phyloP scores from a whole-genome alignment of 805 yeast species.

The Nakazawaea peltata region DNA sequence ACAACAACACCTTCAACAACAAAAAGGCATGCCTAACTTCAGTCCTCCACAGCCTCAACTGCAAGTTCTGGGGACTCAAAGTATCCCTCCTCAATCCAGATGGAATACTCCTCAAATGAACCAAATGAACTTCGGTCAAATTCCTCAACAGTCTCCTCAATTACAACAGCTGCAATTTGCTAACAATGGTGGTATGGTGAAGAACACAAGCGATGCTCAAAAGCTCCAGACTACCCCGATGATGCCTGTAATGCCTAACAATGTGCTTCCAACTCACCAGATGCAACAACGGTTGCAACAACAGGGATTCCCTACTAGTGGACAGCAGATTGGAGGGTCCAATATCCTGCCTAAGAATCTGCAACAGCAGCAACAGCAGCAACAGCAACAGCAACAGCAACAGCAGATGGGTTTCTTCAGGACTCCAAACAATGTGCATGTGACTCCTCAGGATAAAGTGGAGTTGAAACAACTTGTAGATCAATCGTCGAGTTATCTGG shows the following conservation, averaged over 20 bases:
- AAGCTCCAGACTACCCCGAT: conserved; percentile 14
- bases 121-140: conserved; percentile 11
- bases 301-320: conserved; percentile 13
- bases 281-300: conserved; percentile 16
- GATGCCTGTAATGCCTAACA: conserved; percentile 4
- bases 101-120: conserved; percentile 15
- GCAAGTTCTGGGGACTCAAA: conserved; percentile 17
- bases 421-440: conserved; percentile 18
- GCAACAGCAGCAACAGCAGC: conserved; percentile 11
- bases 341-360: conserved; percentile 6
- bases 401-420: conserved; percentile 12
- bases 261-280: conserved; percentile 12
- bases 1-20: conserved; percentile 14
- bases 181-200: conserved; percentile 10
- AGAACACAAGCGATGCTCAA: no score
- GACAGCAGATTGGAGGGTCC: conserved; percentile 9
- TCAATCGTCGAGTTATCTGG: conserved; percentile 61
- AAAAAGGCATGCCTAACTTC: conserved; percentile 14
- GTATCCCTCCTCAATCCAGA: no score
- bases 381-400: conserved; percentile 12
- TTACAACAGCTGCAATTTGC: conserved; percentile 10
- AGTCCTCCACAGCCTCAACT: conserved; percentile 15
- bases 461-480: conserved; percentile 55
- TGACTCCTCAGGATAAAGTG: conserved; percentile 53
- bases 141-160: conserved; percentile 12